phyloP scores from a whole-genome alignment of 139 green algal genomes.

The Gonium pectorale region DNA sequence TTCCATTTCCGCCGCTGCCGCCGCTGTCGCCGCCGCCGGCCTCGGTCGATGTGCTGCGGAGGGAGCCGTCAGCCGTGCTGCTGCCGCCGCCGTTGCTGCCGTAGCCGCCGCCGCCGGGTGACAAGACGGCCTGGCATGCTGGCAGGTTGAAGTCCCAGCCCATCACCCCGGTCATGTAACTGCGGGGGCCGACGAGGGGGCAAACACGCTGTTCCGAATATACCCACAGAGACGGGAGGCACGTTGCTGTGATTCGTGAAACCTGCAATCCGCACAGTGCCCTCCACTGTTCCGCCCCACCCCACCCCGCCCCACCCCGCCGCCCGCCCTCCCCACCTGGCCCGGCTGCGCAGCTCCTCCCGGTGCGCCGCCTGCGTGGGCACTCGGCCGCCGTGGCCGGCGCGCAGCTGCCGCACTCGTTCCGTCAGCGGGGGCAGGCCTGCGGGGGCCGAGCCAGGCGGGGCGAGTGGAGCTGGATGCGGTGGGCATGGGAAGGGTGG shows the following conservation, averaged over 20 bases:
- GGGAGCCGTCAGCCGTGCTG: background rate
- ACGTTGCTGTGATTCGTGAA: background rate
- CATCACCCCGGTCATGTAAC: constrained; percentile 33
- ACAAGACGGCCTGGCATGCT: background rate
- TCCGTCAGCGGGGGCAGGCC: constrained; percentile 52
- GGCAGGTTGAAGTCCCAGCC: constrained; percentile 43
- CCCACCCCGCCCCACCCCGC: background rate
- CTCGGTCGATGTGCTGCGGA: background rate
- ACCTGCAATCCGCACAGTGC: no score
- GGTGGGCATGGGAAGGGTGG: no score
- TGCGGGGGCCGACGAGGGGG: background rate
- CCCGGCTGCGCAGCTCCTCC: constrained; percentile 2
- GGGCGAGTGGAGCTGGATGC: background rate
- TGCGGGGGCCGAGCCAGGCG: background rate
- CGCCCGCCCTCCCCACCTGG: constrained; percentile 1
- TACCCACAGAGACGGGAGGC: no score
- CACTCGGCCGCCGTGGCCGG: constrained; percentile 14
- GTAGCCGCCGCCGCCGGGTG: background rate
- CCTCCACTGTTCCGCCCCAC: no score
- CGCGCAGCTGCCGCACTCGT: constrained; percentile 45
- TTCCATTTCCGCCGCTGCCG: background rate
- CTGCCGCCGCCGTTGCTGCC: background rate
- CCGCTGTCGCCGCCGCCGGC: background rate
- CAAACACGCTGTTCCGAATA: background rate
- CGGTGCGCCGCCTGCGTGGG: constrained; percentile 1